A percentile compares a stretch with the other conserved stretches of the same genome.
Conservation (phyloP, 2,329 filamentous ascomycete genomes). For the Nigrospora osmanthi region DNA sequence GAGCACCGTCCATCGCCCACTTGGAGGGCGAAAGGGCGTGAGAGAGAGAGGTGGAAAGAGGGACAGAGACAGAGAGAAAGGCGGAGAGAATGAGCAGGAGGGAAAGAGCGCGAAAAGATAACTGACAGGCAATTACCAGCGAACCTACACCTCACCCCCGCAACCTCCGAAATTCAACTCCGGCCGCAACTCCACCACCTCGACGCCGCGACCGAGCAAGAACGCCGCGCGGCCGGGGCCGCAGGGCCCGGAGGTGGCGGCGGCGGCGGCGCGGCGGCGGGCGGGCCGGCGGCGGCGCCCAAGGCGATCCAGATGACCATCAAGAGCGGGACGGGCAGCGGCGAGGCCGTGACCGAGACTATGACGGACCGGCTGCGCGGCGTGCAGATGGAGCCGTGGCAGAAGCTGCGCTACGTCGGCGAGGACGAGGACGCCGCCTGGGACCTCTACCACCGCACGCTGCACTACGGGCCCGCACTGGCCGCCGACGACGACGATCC, state of each 20-base stretch:
- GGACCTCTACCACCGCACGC: conserved; percentile 64
- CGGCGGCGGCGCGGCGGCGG: conserved; percentile 20
- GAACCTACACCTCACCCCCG: conserved; percentile 77
- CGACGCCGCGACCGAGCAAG: conserved; percentile 72
- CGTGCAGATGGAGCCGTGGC: conserved; percentile 80
- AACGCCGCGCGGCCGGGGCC: conserved; percentile 38
- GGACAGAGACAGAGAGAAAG: no score
- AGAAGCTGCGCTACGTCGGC: conserved; percentile 69
- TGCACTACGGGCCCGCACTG: conserved; percentile 43
- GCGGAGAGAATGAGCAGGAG: not conserved
- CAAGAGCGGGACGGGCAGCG: conserved; percentile 65
- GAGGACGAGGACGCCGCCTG: conserved; percentile 72
- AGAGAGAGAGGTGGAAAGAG: no score
- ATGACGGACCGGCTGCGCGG: conserved; percentile 68
- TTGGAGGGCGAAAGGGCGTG: no score
- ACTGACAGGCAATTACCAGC: conserved; percentile 36
- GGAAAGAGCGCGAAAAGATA: not conserved
- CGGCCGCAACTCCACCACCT: conserved; percentile 90
- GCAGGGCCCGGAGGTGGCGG: conserved; percentile 14
- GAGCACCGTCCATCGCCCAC: no score
- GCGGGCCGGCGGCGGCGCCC: conserved; percentile 46
- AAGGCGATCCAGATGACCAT: conserved; percentile 76
- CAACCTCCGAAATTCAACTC: conserved; percentile 78
- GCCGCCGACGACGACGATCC: conserved; percentile 1
- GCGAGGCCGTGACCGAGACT: conserved; percentile 30